Percentiles rank a stretch among this genome's conserved stretches.
phyloP scores from a whole-genome alignment of 2,329 filamentous ascomycete genomes.

The Blumeria graminis region DNA sequence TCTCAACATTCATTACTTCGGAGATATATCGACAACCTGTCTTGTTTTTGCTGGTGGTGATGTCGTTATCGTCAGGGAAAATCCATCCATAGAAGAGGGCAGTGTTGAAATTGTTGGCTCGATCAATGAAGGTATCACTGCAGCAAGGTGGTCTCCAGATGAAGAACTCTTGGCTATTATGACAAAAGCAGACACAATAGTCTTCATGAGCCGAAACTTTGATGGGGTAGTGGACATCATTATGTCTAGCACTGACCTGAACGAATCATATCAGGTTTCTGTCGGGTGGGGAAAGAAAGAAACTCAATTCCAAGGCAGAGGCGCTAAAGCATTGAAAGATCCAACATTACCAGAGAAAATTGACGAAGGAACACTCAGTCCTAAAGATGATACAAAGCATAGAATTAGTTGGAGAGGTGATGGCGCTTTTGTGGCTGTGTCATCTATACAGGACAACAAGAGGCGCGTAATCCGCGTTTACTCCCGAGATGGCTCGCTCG shows the following conservation, averaged over 20 bases:
- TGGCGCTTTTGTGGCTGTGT: slow-evolving; percentile 73
- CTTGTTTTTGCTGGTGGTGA: slow-evolving; percentile 77
- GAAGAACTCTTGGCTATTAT: slow-evolving; percentile 72
- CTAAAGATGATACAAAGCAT: slow-evolving; percentile 44
- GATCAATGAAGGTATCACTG: slow-evolving; percentile 73
- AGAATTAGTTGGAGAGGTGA: slow-evolving; percentile 86
- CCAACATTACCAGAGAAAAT: slow-evolving; percentile 86
- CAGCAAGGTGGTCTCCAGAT: slow-evolving; percentile 83
- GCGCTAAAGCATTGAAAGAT: slow-evolving; percentile 66
- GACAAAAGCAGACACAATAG: slow-evolving; percentile 52
- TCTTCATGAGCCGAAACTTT: slow-evolving; percentile 85
- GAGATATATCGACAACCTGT: slow-evolving; percentile 53
- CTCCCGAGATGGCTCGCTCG: slow-evolving; percentile 68
- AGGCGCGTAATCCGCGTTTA: slow-evolving; percentile 75
- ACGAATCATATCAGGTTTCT: slow-evolving; percentile 77
- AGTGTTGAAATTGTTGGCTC: slow-evolving; percentile 89
- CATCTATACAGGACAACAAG: slow-evolving; percentile 40
- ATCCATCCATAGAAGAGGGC: slow-evolving; percentile 38
- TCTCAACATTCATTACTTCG: slow-evolving; percentile 62
- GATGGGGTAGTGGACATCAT: slow-evolving; percentile 56
- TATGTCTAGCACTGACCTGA: slow-evolving; percentile 53
- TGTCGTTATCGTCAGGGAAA: slow-evolving; percentile 63
- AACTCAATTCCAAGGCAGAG: slow-evolving; percentile 87
- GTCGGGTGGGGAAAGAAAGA: slow-evolving; percentile 98
- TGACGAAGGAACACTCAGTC: slow-evolving; percentile 56